A percentile compares a stretch with the other conserved stretches of the same genome.
Evolutionary conservation across 106 monocot species (phyloP).

Genomic region (Acorus calamus): DNA sequence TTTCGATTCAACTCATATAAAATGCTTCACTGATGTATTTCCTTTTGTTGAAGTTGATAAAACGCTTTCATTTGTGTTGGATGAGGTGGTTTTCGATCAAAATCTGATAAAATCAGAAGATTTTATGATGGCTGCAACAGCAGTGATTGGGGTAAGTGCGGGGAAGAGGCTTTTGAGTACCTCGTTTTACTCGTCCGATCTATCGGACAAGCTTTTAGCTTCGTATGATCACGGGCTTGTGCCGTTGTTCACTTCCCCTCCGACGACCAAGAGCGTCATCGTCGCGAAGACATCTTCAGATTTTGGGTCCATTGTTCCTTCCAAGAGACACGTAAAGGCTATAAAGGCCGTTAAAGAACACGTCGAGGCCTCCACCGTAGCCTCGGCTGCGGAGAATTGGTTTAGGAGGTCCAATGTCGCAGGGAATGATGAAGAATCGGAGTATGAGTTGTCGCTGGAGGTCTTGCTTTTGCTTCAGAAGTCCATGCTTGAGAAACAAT

Average conservation of each 20-base stretch:
- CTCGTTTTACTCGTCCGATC: slow-evolving; percentile 64
- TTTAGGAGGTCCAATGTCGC: slow-evolving; percentile 10
- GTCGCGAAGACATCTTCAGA: slow-evolving; percentile 35
- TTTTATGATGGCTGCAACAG: slow-evolving; percentile 57
- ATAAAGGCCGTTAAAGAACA: slow-evolving; percentile 60
- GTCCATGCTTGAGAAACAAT: slow-evolving; percentile 96
- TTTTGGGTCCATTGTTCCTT: slow-evolving; percentile 29
- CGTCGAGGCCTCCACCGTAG: slow-evolving; percentile 15
- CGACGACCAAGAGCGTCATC: slow-evolving; percentile 23
- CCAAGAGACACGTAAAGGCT: slow-evolving; percentile 24
- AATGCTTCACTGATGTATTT: too few relatives aligned
- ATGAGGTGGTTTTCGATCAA: background rate
- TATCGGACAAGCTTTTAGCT: slow-evolving; percentile 39
- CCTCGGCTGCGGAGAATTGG: slow-evolving; percentile 20
- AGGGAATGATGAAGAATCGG: slow-evolving; percentile 22
- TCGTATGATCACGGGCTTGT: slow-evolving; percentile 29
- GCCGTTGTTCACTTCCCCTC: slow-evolving; percentile 12
- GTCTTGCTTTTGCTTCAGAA: slow-evolving; percentile 73
- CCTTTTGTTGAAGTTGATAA: too few relatives aligned
- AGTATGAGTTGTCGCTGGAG: slow-evolving; percentile 70
- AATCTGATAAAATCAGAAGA: background rate
- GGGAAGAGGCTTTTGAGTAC: slow-evolving; percentile 70
- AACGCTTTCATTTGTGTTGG: too few relatives aligned
- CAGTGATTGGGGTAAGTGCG: slow-evolving; percentile 63
- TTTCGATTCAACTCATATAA: too few relatives aligned